Evolutionary conservation across 768 basidiomycete genomes (phyloP).

Genomic region (Harrya chromipes): DNA sequence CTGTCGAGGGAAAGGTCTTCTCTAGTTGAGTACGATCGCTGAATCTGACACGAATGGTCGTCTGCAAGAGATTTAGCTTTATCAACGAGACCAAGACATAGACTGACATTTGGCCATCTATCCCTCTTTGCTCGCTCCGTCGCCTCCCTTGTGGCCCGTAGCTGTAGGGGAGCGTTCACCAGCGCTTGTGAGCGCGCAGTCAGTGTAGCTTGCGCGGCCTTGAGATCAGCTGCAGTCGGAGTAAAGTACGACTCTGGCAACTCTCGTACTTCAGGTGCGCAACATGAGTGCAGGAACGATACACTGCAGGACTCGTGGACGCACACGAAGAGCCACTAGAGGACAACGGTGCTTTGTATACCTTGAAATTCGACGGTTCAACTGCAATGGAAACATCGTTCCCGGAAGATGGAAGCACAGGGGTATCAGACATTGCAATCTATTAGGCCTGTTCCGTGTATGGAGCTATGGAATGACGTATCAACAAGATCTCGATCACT

Average conservation of each 20-base stretch:
- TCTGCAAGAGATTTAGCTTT: constrained; percentile 43
- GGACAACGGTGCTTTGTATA: constrained; percentile 45
- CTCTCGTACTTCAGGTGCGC: constrained; percentile 34
- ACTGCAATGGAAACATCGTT: not conserved
- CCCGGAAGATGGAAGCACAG: constrained; percentile 2
- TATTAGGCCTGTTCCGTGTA: constrained; percentile 9
- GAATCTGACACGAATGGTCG: constrained; percentile 79
- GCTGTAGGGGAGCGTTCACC: constrained; percentile 65
- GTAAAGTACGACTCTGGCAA: constrained; percentile 74
- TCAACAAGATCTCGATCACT: constrained; percentile 14
- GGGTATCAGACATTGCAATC: constrained; percentile 28
- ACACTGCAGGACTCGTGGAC: constrained; percentile 17
- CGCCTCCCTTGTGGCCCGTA: constrained; percentile 61
- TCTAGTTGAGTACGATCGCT: constrained; percentile 80
- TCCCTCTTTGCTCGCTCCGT: constrained; percentile 56
- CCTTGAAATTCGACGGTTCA: constrained; percentile 39
- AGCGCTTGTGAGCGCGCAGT: constrained; percentile 60
- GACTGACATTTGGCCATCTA: constrained; percentile 67
- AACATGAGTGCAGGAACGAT: constrained; percentile 3
- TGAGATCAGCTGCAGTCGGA: constrained; percentile 68
- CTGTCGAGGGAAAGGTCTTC: constrained; percentile 68
- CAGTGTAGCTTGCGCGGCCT: constrained; percentile 61
- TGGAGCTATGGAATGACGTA: constrained; percentile 12
- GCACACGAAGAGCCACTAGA: constrained; percentile 32
- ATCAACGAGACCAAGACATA: not conserved